These are phyloP conservation scores for Tarenaya hassleriana DNA, from an alignment of 345 rosid species.

Conservation along the genomic window DNA sequence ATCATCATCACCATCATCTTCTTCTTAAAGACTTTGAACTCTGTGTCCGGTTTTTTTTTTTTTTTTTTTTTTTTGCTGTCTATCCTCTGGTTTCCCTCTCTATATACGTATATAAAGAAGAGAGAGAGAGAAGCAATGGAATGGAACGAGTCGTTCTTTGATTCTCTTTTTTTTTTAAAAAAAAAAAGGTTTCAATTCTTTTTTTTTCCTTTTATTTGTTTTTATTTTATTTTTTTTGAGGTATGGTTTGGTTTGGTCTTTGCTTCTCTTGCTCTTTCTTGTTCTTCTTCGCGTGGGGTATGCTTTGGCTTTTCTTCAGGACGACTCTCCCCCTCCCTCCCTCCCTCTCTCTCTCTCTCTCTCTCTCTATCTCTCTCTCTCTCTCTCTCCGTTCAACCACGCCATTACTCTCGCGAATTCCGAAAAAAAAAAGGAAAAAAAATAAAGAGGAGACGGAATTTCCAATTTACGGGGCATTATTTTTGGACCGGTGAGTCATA, in stretches of 20 bases:
- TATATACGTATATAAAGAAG: neutral
- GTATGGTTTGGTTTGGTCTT: constrained; percentile 14
- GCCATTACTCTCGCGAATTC: constrained; percentile 24
- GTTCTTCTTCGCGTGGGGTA: no score
- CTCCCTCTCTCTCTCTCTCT: constrained; percentile 19
- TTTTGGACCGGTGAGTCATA: no score
- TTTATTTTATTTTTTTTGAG: constrained; percentile 8
- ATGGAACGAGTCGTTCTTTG: constrained; percentile 19
- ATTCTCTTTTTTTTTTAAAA: no score
- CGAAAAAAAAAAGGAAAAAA: neutral
- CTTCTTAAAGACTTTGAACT: constrained; percentile 10
- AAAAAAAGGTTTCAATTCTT: no score
- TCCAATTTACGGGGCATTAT: no score
- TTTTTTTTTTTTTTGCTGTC: neutral
- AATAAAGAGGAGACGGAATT: neutral
- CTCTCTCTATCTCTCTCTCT: constrained; percentile 22
- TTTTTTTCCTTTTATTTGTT: no score
- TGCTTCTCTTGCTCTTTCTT: constrained; percentile 7
- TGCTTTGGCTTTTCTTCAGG: constrained; percentile 24
- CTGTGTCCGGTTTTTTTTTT: constrained; percentile 2
- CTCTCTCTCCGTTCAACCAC: constrained; percentile 25
- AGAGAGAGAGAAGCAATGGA: neutral
- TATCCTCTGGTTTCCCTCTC: neutral
- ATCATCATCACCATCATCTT: constrained; percentile 6
- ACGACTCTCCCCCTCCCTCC: constrained; percentile 15